Conservation (phyloP, 2,329 filamentous ascomycete genomes). For the Colletotrichum sp. region DNA sequence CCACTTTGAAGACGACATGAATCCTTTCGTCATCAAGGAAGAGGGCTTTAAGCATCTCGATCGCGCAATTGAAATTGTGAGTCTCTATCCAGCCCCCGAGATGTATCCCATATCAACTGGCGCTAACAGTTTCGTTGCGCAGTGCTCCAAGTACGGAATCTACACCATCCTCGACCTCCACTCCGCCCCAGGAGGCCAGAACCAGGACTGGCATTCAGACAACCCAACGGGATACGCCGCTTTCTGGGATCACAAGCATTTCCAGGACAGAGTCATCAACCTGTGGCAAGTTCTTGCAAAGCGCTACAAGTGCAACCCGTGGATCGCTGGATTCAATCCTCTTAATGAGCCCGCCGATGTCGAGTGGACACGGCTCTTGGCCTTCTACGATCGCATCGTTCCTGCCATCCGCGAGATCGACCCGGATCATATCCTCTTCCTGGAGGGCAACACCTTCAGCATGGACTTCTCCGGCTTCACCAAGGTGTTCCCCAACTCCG, state of each 20-base stretch:
- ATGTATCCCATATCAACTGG: neutral
- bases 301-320: constrained; percentile 46
- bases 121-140: neutral
- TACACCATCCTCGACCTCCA: constrained; percentile 52
- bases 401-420: constrained; percentile 38
- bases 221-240: constrained; percentile 39
- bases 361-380: constrained; percentile 34
- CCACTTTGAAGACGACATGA: constrained; percentile 58
- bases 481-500: constrained; percentile 37
- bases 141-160: constrained; percentile 43
- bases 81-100: neutral
- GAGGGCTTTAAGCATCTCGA: constrained; percentile 55
- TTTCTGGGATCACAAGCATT: constrained; percentile 53
- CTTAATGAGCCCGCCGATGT: constrained; percentile 25
- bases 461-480: constrained; percentile 41
- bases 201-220: constrained; percentile 53
- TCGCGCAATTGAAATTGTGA: constrained; percentile 46
- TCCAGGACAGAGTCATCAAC: constrained; percentile 48
- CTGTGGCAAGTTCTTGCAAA: constrained; percentile 47
- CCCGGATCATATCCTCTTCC: constrained; percentile 48
- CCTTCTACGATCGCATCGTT: constrained; percentile 41
- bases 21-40: constrained; percentile 51
- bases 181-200: constrained; percentile 49
- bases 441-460: constrained; percentile 48
- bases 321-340: constrained; percentile 45